Evolutionary conservation across 257 asterid species (phyloP), one percentile per base, ranked within the genome.

Genomic region (Craterostigma plantagineum): DNA sequence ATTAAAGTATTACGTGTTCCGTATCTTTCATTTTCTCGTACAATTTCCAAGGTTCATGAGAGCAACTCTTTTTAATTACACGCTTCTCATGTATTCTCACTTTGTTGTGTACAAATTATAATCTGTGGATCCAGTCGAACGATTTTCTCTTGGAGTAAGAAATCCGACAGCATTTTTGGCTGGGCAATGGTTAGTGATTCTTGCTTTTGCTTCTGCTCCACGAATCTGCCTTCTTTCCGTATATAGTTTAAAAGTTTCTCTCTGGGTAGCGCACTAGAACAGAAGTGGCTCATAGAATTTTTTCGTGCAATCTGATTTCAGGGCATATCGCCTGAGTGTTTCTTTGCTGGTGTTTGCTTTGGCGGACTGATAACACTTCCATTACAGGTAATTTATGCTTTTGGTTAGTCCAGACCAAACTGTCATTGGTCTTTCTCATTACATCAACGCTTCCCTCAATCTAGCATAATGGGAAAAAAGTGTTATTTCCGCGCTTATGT

Each of bases 161-260:
- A 84, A 84, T 52, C 93, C 96, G 27, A 84, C 93, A 6, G 79
- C 96, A 45, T 84, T 84, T 60, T 66, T 84, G 33, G 93, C 96
- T 34, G 96, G 96, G 35, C 77, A 87, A 45, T 70, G 69, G 92
- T 93, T 84, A 27, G 48, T 81, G 63, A 33, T 38, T 70, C 41
- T 18, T 39, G 1, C 39, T 23, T 40, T 50, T 58, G 16, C 15
- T 11, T 14, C 23, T 51, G 42, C 51, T 39, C 35, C n/a, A n/a
- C n/a, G n/a, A n/a, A n/a, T n/a, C n/a, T n/a, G n/a, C n/a, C n/a
- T n/a, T n/a, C n/a, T n/a, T n/a, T n/a, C n/a, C n/a, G n/a, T n/a
- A n/a, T n/a, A n/a, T n/a, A n/a, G n/a, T n/a, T n/a, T n/a, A n/a
- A n/a, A 30, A 42, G 47, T 58, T 4, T 39, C 14, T 11, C 12